Evolutionary conservation across 345 rosid genomes (phyloP).

Genomic region (Gossypium australe): DNA sequence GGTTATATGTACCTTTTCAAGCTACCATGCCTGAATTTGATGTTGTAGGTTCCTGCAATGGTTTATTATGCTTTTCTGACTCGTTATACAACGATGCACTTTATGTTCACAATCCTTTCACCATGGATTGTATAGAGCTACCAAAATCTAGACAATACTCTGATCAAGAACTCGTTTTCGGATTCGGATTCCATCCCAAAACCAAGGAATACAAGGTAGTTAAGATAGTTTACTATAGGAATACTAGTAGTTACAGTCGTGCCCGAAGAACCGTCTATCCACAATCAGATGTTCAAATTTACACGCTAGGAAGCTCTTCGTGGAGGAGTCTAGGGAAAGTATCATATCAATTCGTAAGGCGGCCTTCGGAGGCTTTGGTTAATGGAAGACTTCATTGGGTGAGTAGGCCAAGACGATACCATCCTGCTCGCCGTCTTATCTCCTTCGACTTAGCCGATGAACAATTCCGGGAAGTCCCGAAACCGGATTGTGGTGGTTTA

Average conservation of each 20-base stretch:
- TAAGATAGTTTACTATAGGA: constrained; percentile 49
- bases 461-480: constrained; percentile 66
- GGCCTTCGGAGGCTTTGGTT: constrained; percentile 65
- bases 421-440: constrained; percentile 55
- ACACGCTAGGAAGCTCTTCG: constrained; percentile 36
- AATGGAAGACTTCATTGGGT: constrained; percentile 81
- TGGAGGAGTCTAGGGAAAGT: constrained; percentile 76
- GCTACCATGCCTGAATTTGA: constrained; percentile 42
- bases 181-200: constrained; percentile 47
- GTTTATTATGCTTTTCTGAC: constrained; percentile 51
- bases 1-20: constrained; percentile 34
- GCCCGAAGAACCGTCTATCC: constrained; percentile 31
- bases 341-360: constrained; percentile 49
- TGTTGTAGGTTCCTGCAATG: constrained; percentile 55
- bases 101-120: constrained; percentile 55
- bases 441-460: constrained; percentile 76
- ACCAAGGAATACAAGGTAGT: constrained; percentile 56
- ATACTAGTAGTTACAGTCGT: constrained; percentile 13
- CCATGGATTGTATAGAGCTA: constrained; percentile 33
- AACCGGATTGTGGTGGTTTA: constrained; percentile 65
- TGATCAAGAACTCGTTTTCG: constrained; percentile 47
- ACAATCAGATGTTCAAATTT: constrained; percentile 50
- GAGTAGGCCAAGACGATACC: constrained; percentile 49
- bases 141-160: constrained; percentile 34
- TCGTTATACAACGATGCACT: constrained; percentile 32